Evolutionary conservation across 2,329 filamentous ascomycete species (phyloP), one percentile per base, ranked within the genome.

Genomic region (Akanthomyces uredinophilus): DNA sequence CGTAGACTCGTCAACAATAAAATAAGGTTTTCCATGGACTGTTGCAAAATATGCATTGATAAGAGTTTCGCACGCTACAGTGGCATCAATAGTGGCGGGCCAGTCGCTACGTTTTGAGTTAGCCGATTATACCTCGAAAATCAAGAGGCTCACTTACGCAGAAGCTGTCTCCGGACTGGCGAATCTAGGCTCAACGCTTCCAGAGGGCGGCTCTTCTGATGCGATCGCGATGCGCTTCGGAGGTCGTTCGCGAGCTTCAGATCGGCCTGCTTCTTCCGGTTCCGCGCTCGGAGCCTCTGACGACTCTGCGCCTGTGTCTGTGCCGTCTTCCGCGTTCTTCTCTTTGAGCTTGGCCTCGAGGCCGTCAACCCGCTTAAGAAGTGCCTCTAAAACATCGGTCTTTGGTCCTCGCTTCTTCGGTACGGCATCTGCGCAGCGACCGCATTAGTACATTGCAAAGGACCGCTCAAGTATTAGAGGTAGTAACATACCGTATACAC

Each of bases 351-450:
- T 86, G 70, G 90, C 91, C 73, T 96, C 91, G 56, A 96, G 78
- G 1, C 91, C 91, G 72, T 96, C 92, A 2, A 96, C 91, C 59
- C 92, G 84, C 74, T 94, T 96, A 63, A 96, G 72, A 10, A 96
- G 78, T 1, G 92, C 91, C 73, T 96, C 92, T 37, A 96, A 79
- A 5, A 96, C 90, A 72, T 96, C 92, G 32, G 91, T 96, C 75
- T 96, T 96, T 3, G 92, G 92, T 0, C 92, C 92, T 72, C 92
- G 83, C 74, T 96, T 96, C 77, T 96, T 96, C 0, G 92, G 92
- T 20, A 95, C 86, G 29, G 92, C 92, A 78, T 96, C 91, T 93
- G 29, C 24, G 18, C 43, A 68, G 7, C 63, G 43, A 59, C 22
- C 20, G 47, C 14, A 18, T 22, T 46, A 18, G 27, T 29, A 43